Conservation (phyloP, 139 green algal species). For the Chlamydomonas eustigma region DNA sequence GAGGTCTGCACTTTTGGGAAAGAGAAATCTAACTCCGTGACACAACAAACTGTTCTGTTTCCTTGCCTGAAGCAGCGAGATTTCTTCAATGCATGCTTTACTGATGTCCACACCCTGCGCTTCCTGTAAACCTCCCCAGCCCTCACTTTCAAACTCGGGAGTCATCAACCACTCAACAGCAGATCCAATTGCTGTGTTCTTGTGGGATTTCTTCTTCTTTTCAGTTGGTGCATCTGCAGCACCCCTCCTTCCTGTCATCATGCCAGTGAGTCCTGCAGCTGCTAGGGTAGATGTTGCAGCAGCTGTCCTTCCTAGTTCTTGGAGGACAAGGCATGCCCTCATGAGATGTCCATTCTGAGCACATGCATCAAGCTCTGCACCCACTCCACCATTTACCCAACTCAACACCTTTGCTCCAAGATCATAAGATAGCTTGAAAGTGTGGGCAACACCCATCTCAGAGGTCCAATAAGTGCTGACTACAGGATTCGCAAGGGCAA, state of each 20-base stretch:
- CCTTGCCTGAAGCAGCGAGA: conserved; percentile 59
- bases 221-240: too few relatives aligned
- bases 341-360: conserved; percentile 55
- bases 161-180: neutral
- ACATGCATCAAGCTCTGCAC: neutral
- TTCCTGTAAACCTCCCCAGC: neutral
- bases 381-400: conserved; percentile 6
- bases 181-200: neutral
- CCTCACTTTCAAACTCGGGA: neutral
- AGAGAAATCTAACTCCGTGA: too few relatives aligned
- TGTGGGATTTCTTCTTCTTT: neutral
- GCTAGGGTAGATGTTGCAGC: conserved; percentile 27
- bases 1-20: too few relatives aligned
- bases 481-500: too few relatives aligned
- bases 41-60: too few relatives aligned
- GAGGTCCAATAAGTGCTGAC: too few relatives aligned
- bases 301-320: conserved; percentile 16
- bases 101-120: conserved; percentile 61
- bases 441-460: too few relatives aligned
- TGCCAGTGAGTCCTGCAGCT: neutral
- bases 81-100: conserved; percentile 62
- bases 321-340: conserved; percentile 37
- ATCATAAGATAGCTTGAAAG: conserved; percentile 51
- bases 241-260: neutral
- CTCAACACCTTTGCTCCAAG: conserved; percentile 43